Evolutionary conservation across 148 eudicot species (phyloP), one percentile per base, ranked within the genome.

Genomic region (Tetragonia tetragonoides): DNA sequence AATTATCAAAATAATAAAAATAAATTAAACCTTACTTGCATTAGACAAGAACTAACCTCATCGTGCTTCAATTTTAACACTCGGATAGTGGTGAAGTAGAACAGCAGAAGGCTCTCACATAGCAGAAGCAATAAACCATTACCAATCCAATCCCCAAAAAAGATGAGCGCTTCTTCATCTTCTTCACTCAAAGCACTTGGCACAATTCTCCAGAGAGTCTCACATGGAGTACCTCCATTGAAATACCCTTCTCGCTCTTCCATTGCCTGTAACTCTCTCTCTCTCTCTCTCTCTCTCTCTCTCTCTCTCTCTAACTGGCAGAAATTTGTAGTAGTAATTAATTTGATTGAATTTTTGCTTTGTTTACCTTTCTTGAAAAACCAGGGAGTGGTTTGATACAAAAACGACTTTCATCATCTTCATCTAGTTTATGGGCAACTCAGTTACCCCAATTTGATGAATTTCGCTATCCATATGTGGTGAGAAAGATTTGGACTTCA

Each of bases 401-500:
- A 38, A 77, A 66, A 63, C 79, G 77, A 37, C 34, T 87, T 10
- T 84, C 86, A 62, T 85, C 88, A 38, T 78, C 84, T 12, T 79
- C 89, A 41, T 78, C 79, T 38, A 74, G 70, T 34, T 78, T 68
- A 6, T 77, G 83, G 87, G 82, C 81, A 34, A 67, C 80, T 3
- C 70, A 51, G 20, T 66, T 84, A 49, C 75, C 61, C 37, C 16
- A 59, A 37, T 46, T 56, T 21, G 41, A 77, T 76, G 75, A 65
- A 73, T 78, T 81, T 56, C 20, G 40, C 73, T 64, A 79, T 8
- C 49, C 81, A 42, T 60, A 39, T 76, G 74, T 75, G n/a, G 81
- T 66, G 38, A 90, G 97, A 81, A 92, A 65, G 85, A 88, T 94
- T 76, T 85, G 87, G 86, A 95, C 93, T 78, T 87, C 49, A 61